Evolutionary conservation across 768 basidiomycete species (phyloP).

Genomic region (Dendrothele bispora): DNA sequence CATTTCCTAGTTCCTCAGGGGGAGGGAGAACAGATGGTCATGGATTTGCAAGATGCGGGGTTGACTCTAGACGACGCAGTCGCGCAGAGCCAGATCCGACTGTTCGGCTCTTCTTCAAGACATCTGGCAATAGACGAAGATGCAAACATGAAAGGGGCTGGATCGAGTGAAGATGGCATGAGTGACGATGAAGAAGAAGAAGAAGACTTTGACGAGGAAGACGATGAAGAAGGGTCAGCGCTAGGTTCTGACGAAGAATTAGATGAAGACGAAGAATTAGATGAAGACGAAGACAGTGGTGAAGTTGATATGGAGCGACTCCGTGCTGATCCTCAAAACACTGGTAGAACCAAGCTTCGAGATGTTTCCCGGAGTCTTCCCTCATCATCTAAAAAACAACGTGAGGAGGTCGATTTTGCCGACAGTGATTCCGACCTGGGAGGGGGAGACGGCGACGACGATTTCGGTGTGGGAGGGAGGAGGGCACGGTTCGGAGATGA

Average conservation of each 20-base stretch:
- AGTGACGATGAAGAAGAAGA: constrained; percentile 31
- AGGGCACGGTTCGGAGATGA: constrained; percentile 49
- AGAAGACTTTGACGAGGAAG: constrained; percentile 30
- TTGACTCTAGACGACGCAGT: constrained; percentile 84
- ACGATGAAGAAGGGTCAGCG: too few species aligned
- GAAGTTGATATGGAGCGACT: constrained; percentile 17
- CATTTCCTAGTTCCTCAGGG: constrained; percentile 65
- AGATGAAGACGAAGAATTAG: constrained; percentile 26
- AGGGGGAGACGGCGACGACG: constrained; percentile 47
- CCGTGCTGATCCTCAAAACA: constrained; percentile 32
- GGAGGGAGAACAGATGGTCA: constrained; percentile 97
- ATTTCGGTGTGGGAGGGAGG: constrained; percentile 21
- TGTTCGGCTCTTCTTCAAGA: constrained; percentile 81
- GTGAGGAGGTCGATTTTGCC: constrained; percentile 59
- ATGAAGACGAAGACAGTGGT: constrained; percentile 30
- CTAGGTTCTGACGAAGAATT: constrained; percentile 20
- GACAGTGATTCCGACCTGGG: constrained; percentile 78
- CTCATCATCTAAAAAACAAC: constrained; percentile 31
- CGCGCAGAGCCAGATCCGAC: constrained; percentile 74
- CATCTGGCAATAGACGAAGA: constrained; percentile 48
- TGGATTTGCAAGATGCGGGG: constrained; percentile 87
- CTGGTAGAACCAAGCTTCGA: constrained; percentile 53
- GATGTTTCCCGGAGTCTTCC: constrained; percentile 42
- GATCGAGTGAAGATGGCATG: constrained; percentile 26
- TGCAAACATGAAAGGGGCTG: constrained; percentile 11